A percentile compares a stretch with the other conserved stretches of the same genome.
Evolutionary conservation across 2,329 filamentous ascomycete genomes (phyloP).

Genomic region (Allantophomopsis lycopodina): DNA sequence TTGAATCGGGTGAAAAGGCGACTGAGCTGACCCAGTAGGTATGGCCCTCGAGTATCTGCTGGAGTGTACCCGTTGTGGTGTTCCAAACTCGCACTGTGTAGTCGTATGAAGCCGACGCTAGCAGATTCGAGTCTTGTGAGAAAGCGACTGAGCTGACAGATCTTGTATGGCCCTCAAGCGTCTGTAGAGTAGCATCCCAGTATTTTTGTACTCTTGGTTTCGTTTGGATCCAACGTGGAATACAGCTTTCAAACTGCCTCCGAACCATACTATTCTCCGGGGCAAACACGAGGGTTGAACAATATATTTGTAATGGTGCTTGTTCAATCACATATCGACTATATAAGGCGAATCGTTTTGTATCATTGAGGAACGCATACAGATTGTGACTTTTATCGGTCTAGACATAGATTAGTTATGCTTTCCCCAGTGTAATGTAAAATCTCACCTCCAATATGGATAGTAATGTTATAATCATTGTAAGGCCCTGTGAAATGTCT

Average conservation of each 20-base stretch:
- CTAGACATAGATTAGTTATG: not conserved
- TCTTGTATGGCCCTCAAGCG: conserved; percentile 2
- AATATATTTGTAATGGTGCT: conserved; percentile 8
- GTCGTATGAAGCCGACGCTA: conserved; percentile 2
- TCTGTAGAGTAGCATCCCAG: conserved; percentile 1
- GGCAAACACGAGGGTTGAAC: conserved; percentile 4
- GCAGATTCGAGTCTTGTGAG: no score
- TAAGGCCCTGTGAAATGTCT: conserved; percentile 1
- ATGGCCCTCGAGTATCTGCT: conserved; percentile 1
- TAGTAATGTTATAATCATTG: not conserved
- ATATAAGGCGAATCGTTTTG: conserved; percentile 6
- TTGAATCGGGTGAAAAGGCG: not conserved
- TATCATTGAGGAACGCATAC: conserved; percentile 5
- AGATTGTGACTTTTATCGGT: not conserved
- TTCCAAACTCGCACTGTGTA: no score
- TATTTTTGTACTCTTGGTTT: not conserved
- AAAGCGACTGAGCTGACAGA: not conserved
- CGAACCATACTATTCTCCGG: conserved; percentile 1
- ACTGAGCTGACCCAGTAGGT: not conserved
- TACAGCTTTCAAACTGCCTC: not conserved
- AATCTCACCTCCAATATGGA: not conserved
- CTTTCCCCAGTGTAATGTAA: no score
- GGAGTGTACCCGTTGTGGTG: not conserved
- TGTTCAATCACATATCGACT: conserved; percentile 5
- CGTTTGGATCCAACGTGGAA: conserved; percentile 1